Conservation (phyloP, 305 asterid genomes). For the Fraxinus paxiana region DNA sequence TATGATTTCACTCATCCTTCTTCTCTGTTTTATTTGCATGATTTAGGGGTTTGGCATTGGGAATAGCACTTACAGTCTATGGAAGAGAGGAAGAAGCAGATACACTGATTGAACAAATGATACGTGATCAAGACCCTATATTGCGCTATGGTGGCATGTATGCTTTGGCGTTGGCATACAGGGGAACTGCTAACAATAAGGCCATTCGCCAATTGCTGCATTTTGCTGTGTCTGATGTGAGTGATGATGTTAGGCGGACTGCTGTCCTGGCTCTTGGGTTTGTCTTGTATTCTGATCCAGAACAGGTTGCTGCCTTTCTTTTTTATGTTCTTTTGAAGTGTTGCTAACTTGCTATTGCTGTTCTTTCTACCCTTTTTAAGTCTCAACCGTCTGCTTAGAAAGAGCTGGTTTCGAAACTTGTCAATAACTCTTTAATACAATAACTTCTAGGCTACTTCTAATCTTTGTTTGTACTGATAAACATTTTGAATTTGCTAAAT, state of each 20-base stretch:
- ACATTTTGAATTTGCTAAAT: slow-evolving; percentile 19
- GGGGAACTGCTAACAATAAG: slow-evolving; percentile 91
- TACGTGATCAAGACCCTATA: slow-evolving; percentile 93
- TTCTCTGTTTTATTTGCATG: background rate
- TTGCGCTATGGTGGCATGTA: slow-evolving; percentile 96
- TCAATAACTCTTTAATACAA: background rate
- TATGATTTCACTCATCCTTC: background rate
- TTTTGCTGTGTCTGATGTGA: slow-evolving; percentile 96
- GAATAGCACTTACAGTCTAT: slow-evolving; percentile 87
- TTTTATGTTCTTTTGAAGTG: background rate
- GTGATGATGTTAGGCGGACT: slow-evolving; percentile 93
- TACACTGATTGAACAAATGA: slow-evolving; percentile 85
- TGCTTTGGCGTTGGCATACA: slow-evolving; percentile 89
- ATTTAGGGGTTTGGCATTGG: slow-evolving; percentile 82
- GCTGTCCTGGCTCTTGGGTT: slow-evolving; percentile 96
- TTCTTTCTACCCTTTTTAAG: background rate
- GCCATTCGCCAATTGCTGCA: slow-evolving; percentile 92
- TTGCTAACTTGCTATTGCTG: background rate
- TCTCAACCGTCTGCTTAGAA: background rate
- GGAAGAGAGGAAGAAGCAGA: slow-evolving; percentile 96
- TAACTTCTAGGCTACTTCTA: background rate
- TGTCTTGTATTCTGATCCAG: slow-evolving; percentile 83
- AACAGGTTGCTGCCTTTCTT: slow-evolving; percentile 58
- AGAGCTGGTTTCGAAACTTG: background rate
- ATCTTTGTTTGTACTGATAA: background rate